These are phyloP conservation scores for Candida schatavii DNA, from an alignment of 805 yeast genomes.

Conservation along the genomic window DNA sequence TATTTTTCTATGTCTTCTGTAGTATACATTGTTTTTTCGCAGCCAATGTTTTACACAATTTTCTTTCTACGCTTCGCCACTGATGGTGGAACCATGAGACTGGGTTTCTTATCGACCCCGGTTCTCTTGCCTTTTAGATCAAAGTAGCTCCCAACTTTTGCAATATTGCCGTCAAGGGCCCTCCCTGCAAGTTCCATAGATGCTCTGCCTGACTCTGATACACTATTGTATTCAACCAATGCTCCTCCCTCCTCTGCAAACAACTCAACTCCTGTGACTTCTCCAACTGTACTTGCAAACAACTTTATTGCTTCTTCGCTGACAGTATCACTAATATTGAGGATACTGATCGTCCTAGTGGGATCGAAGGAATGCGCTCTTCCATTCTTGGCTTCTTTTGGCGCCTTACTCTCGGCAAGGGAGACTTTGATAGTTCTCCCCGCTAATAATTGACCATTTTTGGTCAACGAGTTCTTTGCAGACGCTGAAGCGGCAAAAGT, in stretches of 20 bases:
- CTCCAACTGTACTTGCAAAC: constrained; percentile 29
- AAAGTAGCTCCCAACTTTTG: constrained; percentile 6
- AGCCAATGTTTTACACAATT: not conserved
- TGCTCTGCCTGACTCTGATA: constrained; percentile 51
- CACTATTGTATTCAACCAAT: constrained; percentile 43
- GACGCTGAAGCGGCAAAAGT: constrained; percentile 42
- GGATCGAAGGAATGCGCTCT: constrained; percentile 17
- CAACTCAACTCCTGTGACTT: constrained; percentile 41
- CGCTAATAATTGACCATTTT: constrained; percentile 40
- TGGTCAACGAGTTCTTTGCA: constrained; percentile 45
- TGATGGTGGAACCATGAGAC: constrained; percentile 1
- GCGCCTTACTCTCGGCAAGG: constrained; percentile 38
- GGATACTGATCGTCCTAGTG: constrained; percentile 17
- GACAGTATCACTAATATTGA: constrained; percentile 31
- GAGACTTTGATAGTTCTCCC: constrained; percentile 50
- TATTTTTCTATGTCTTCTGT: too few relatives aligned
- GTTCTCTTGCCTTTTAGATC: not conserved
- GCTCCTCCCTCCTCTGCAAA: constrained; percentile 49
- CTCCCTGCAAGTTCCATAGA: constrained; percentile 38
- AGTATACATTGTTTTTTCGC: too few relatives aligned
- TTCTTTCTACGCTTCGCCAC: not conserved
- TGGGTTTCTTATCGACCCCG: not conserved
- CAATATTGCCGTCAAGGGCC: constrained; percentile 9
- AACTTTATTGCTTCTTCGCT: constrained; percentile 30
- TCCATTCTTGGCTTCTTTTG: constrained; percentile 14